Base-by-base conservation (phyloP, 2,329 filamentous ascomycete genomes). In the Periglandula ipomoeae region DNA sequence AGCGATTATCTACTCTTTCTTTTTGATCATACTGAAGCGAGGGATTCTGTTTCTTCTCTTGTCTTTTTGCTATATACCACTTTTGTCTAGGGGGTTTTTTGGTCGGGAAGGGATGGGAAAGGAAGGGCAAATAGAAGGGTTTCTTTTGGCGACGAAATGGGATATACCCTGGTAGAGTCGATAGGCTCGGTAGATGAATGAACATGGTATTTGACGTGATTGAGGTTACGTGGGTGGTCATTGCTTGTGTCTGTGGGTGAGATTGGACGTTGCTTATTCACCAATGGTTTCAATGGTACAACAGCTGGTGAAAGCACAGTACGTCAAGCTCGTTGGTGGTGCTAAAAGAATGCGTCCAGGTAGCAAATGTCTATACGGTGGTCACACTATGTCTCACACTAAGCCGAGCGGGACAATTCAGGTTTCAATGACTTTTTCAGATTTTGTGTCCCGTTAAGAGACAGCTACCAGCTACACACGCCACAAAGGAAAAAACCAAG, bases 401-500 rank as follows among this genome's bases (percentile, higher is more conserved):
- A n/a, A 15, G 30, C 30, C 11, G 10, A 32, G 30, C 7, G 5
- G 15, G 6, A 15, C 2, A 32, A 11, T 32, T 32, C 30, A 1
- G 9, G 19, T 11, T 38, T 4, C 10, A 15, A 22, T 20, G 53
- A 15, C 46, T 35, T 46, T 48, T n/a, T n/a, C n/a, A n/a, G n/a
- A 43, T 52, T 58, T 54, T 52, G 55, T 50, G 49, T 38, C 51
- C 35, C n/a, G n/a, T n/a, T n/a, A n/a, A 5, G 15, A 38, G 35
- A 38, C 15, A 13, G 9, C 35, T 10, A 38, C 5, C 17, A 19
- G 9, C 35, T 19, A 34, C 17, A 17, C 17, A 38, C 19, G 9
- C 35, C 35, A 38, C 17, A 2, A 49, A 44, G 53, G 52, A 59
- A 55, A 56, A 59, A 61, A 59, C n/a, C n/a, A n/a, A 50, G 59